Base-by-base conservation (phyloP, 2,329 filamentous ascomycete species). In the Xylariaceae sp. region DNA sequence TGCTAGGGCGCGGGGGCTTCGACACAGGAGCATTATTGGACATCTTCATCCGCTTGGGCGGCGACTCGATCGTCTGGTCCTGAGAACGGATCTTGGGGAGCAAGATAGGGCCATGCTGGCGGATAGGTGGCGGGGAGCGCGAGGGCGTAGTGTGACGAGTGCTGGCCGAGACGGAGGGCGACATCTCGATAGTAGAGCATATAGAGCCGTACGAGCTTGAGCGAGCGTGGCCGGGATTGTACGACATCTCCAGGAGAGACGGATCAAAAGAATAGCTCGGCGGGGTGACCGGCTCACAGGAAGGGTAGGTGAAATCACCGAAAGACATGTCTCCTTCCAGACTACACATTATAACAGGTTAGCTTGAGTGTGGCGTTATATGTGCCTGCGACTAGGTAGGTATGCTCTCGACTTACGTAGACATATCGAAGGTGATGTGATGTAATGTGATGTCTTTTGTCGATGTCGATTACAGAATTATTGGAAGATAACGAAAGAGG, bases 51-150 rank as follows among this genome's bases (percentile, higher is more conserved):
- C 80, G 74, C 63, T 83, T 78, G 31, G 72, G 68, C 13, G 63
- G 56, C 19, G 61, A 59, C 28, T 81, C 78, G 46, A 88, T 76
- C 46, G 82, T 73, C 64, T 90, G 84, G 65, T 94, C 88, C 65
- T 92, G 88, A 28, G 78, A 78, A 45, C 88, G 78, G 66, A 94
- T 89, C 73, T 88, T 92, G 56, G 88, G 88, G 21, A 94, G 72
- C 43, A 94, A 70, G 34, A 87, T 70, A 36, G 87, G 86, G 36
- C 87, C 86, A 65, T 88, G 83, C 46, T 87, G 83, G 45, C 81
- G 76, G 52, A 89, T 76, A 44, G 86, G 85, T 23, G 85, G 84
- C 48, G 75, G 71, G 37, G 73, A 74, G 37, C 72, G 68, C 28
- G 72, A 66, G 27, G 85, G 85, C 9, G 84, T 88, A 37, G 81